phyloP scores from a whole-genome alignment of 371 early-diverging fungal genomes.

The Globomyces sp. region DNA sequence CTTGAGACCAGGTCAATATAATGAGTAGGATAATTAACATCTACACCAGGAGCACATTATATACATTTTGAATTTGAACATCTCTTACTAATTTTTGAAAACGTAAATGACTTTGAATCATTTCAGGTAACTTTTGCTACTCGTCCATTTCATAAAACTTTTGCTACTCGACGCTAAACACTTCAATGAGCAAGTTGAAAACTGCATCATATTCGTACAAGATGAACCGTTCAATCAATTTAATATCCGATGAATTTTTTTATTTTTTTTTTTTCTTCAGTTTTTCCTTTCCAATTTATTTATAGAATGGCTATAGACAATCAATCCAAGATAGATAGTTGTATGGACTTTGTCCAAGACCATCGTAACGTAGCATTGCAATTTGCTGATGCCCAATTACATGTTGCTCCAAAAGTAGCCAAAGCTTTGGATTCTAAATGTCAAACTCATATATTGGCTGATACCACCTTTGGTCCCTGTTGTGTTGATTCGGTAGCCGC shows the following conservation, averaged over 20 bases:
- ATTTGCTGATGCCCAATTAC: conserved; percentile 88
- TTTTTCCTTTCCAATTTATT: too few species aligned
- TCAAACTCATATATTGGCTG: conserved; percentile 73
- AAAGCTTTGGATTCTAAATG: conserved; percentile 15
- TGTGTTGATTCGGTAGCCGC: conserved; percentile 97
- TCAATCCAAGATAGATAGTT: too few species aligned
- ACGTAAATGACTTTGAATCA: background rate
- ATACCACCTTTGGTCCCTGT: conserved; percentile 95
- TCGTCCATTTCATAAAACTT: too few species aligned
- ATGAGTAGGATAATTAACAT: background rate
- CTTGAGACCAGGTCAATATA: conserved; percentile 1
- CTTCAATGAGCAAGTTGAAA: too few species aligned
- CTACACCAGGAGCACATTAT: background rate
- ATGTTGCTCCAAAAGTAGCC: conserved; percentile 65
- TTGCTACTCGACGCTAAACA: too few species aligned
- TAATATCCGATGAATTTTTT: too few species aligned
- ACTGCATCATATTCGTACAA: too few species aligned
- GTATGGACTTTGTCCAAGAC: conserved; percentile 2
- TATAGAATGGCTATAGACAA: too few species aligned
- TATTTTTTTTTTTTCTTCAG: too few species aligned
- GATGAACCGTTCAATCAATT: too few species aligned
- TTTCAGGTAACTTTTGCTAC: too few species aligned
- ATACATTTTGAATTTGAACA: background rate
- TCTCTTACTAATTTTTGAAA: background rate
- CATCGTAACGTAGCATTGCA: conserved; percentile 56